These are phyloP conservation scores for Ganoderma multipileum DNA, from an alignment of 1,284 basidiomycete species.

Conservation along the genomic window DNA sequence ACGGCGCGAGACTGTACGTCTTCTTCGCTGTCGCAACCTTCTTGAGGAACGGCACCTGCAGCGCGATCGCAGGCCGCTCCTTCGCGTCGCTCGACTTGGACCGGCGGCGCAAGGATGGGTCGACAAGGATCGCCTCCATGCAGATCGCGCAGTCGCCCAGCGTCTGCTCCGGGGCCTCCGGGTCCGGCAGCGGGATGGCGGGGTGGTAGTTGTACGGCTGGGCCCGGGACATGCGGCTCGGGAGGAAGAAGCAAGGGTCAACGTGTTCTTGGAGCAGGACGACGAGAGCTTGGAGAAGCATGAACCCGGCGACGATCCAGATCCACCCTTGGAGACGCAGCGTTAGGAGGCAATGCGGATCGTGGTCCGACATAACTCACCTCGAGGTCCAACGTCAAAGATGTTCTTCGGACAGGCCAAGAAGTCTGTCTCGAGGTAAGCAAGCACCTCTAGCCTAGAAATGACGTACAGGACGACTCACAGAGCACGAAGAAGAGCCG, in stretches of 20 bases:
- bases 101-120: slow-evolving; percentile 44
- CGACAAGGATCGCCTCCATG: slow-evolving; percentile 84
- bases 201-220: slow-evolving; percentile 88
- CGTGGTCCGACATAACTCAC: slow-evolving; percentile 48
- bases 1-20: slow-evolving; percentile 86
- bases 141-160: slow-evolving; percentile 90
- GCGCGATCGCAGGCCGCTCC: slow-evolving; percentile 35
- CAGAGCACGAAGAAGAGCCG: slow-evolving; percentile 79
- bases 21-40: slow-evolving; percentile 59
- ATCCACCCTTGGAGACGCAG: slow-evolving; percentile 66
- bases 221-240: slow-evolving; percentile 48
- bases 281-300: slow-evolving; percentile 68
- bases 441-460: neutral
- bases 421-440: slow-evolving; percentile 62
- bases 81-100: slow-evolving; percentile 36
- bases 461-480: slow-evolving; percentile 47
- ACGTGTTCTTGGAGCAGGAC: slow-evolving; percentile 79
- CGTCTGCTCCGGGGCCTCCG: slow-evolving; percentile 74
- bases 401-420: slow-evolving; percentile 86
- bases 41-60: slow-evolving; percentile 31
- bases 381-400: slow-evolving; percentile 75
- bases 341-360: slow-evolving; percentile 2
- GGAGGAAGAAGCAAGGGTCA: slow-evolving; percentile 85
- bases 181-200: slow-evolving; percentile 69
- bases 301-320: slow-evolving; percentile 65